phyloP scores from a whole-genome alignment of 2,329 filamentous ascomycete species.

The Myriosclerotinia curreyana region DNA sequence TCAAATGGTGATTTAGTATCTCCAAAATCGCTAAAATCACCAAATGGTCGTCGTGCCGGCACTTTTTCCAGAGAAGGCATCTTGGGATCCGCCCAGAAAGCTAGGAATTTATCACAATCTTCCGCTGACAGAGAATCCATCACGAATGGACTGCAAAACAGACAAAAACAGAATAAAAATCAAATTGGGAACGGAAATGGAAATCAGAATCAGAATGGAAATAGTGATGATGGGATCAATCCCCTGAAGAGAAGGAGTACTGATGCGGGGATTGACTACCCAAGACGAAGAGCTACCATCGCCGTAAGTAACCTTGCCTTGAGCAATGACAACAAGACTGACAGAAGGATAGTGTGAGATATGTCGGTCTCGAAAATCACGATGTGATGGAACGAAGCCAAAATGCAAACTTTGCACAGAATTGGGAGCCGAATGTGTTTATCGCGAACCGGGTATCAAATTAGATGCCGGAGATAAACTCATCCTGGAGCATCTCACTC shows the following conservation, averaged over 20 bases:
- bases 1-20: slow-evolving; percentile 31
- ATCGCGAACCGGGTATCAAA: slow-evolving; percentile 82
- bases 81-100: slow-evolving; percentile 52
- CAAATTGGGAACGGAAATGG: slow-evolving; percentile 15
- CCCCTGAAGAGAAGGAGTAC: slow-evolving; percentile 61
- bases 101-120: slow-evolving; percentile 54
- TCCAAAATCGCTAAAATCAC: slow-evolving; percentile 49
- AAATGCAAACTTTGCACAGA: slow-evolving; percentile 84
- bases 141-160: slow-evolving; percentile 45
- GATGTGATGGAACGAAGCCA: slow-evolving; percentile 74
- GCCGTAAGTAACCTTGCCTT: slow-evolving; percentile 50
- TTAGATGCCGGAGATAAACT: slow-evolving; percentile 83
- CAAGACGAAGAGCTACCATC: slow-evolving; percentile 61
- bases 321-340: slow-evolving; percentile 22
- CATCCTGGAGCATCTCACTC: slow-evolving; percentile 73
- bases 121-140: slow-evolving; percentile 45
- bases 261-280: slow-evolving; percentile 61
- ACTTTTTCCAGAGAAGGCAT: slow-evolving; percentile 56
- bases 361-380: slow-evolving; percentile 74
- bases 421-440: slow-evolving; percentile 77
- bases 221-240: slow-evolving; percentile 54
- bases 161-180: slow-evolving; percentile 24
- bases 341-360: slow-evolving; percentile 64
- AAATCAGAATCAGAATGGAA: slow-evolving; percentile 20
- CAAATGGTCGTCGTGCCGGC: slow-evolving; percentile 46